These are phyloP conservation scores for Aspergillus ochraceoroseus DNA, from an alignment of 2,329 filamentous ascomycete genomes.

Conservation along the genomic window DNA sequence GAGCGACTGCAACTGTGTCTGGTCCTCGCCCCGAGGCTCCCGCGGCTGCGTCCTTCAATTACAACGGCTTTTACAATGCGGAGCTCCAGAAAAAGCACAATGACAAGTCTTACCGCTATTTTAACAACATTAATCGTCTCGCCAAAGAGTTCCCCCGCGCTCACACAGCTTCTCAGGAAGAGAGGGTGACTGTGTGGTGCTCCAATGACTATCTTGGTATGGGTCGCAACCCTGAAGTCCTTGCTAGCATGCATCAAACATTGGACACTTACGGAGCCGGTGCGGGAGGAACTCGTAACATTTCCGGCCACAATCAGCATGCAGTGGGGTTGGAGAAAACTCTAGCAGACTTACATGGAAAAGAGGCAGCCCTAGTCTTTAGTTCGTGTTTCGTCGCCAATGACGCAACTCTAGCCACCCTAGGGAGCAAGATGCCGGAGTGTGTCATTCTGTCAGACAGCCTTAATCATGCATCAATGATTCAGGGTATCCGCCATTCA, in stretches of 20 bases:
- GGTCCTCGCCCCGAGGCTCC: constrained; percentile 49
- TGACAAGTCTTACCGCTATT: constrained; percentile 99
- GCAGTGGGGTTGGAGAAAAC: constrained; percentile 78
- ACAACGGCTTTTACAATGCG: constrained; percentile 77
- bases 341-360: constrained; percentile 80
- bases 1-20: constrained; percentile 25
- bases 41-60: constrained; percentile 67
- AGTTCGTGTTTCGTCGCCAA: constrained; percentile 98
- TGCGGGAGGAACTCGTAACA: constrained; percentile 92
- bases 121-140: constrained; percentile 99
- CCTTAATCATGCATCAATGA: constrained; percentile 98
- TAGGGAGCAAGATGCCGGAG: constrained; percentile 94
- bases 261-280: constrained; percentile 92
- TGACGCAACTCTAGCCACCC: constrained; percentile 88
- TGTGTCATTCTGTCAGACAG: constrained; percentile 98
- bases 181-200: constrained; percentile 96
- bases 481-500: constrained; percentile 96
- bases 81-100: constrained; percentile 99
- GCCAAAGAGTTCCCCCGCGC: constrained; percentile 94
- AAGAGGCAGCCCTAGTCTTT: constrained; percentile 90
- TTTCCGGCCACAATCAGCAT: constrained; percentile 95
- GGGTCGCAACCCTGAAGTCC: constrained; percentile 81
- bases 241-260: constrained; percentile 90
- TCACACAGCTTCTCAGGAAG: constrained; percentile 76
- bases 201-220: constrained; percentile 99